Base-by-base conservation (phyloP, 495 filamentous ascomycete genomes). In the Penicillium cosmopolitanum region DNA sequence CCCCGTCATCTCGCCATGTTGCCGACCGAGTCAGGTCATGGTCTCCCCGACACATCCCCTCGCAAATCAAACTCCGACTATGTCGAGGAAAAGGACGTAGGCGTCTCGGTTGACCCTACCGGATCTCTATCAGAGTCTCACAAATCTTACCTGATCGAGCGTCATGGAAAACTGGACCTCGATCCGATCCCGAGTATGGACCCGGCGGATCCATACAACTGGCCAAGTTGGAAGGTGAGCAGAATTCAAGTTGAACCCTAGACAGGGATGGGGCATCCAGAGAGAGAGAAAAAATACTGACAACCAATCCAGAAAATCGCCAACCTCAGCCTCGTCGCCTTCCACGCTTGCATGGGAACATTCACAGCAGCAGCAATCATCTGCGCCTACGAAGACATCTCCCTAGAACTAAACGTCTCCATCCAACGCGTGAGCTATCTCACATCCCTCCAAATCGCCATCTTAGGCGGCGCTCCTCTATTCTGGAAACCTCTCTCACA, bases 291-390 rank as follows among this genome's bases (percentile, higher is more conserved):
- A 44, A 46, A 46, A 23, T 46, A 18, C 7, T 46, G 5, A 46
- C 5, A 21, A 2, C 1, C 4, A 35, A 25, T 61, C 36, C 36
- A 84, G 81, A 85, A 84, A 82, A 67, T 66, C 4, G 43, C 72
- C 53, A 84, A 85, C 50, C 69, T 85, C 4, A 19, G 75, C n/a
- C 76, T 84, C 8, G 79, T 85, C 21, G 76, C 81, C 0, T 82
- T 84, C 62, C 81, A 86, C 55, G 82, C 82, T 10, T 78, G 73
- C 54, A 84, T 85, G 80, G 73, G 80, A 8, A 86, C 83, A 7
- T 84, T 86, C 63, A 83, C 72, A 1, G 83, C 83, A 0, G 77
- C 82, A 1, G 67, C 70, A 21, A 83, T 85, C 55, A 84, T 84
- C 48, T 77, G 79, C 6, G 83, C 80, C 28, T 85, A 80, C 57